A percentile compares a stretch with the other conserved stretches of the same genome.
Conservation (phyloP, 805 yeast genomes). For the Cyberlindnera samutprakarnensis region DNA sequence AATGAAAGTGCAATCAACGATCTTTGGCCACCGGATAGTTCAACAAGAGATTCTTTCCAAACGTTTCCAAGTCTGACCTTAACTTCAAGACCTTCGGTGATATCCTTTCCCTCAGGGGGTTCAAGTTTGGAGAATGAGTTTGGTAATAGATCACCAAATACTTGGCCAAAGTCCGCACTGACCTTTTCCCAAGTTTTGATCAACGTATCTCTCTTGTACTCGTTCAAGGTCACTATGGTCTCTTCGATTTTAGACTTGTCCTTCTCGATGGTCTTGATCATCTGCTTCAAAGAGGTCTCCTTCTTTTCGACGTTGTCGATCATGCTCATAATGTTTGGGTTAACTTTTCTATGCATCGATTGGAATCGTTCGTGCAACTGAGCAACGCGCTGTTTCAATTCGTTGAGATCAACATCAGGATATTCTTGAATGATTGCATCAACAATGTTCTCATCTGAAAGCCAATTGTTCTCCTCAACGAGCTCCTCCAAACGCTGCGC, state of each 20-base stretch:
- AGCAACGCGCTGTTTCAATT: slow-evolving; percentile 49
- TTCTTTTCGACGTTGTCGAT: slow-evolving; percentile 88
- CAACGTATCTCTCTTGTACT: slow-evolving; percentile 76
- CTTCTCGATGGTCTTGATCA: slow-evolving; percentile 81
- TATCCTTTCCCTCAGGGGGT: slow-evolving; percentile 71
- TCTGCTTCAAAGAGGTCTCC: slow-evolving; percentile 64
- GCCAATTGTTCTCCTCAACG: slow-evolving; percentile 61
- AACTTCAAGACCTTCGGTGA: slow-evolving; percentile 86
- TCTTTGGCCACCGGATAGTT: slow-evolving; percentile 94
- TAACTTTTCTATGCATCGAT: slow-evolving; percentile 73
- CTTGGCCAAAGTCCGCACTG: slow-evolving; percentile 79
- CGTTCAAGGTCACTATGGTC: slow-evolving; percentile 76
- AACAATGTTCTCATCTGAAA: slow-evolving; percentile 54
- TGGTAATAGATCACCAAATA: slow-evolving; percentile 83
- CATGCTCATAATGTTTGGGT: slow-evolving; percentile 82
- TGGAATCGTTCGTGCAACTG: slow-evolving; percentile 52
- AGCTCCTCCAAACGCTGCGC: slow-evolving; percentile 36
- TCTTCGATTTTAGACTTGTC: slow-evolving; percentile 87
- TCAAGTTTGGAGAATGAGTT: slow-evolving; percentile 86
- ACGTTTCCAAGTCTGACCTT: slow-evolving; percentile 83
- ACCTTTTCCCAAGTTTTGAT: slow-evolving; percentile 83
- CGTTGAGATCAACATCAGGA: slow-evolving; percentile 54
- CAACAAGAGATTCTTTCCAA: slow-evolving; percentile 95
- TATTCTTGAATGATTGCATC: slow-evolving; percentile 51
- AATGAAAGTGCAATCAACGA: slow-evolving; percentile 89